Percentiles rank a stretch among this genome's conserved stretches.
These are phyloP conservation scores for Plantago major DNA, from an alignment of 257 asterid genomes.

Conservation along the genomic window DNA sequence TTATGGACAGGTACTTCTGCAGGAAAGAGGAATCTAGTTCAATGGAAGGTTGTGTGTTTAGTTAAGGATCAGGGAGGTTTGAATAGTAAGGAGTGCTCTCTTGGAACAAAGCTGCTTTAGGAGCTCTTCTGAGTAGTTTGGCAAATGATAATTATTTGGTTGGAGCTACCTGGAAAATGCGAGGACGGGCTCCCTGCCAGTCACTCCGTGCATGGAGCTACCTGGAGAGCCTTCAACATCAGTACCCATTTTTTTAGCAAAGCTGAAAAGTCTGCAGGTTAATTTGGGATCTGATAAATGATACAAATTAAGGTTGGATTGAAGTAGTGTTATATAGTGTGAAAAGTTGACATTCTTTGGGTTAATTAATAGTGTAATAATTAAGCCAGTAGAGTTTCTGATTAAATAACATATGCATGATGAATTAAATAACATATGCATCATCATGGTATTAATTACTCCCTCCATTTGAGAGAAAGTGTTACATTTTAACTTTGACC, in stretches of 20 bases:
- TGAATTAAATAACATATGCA: background rate
- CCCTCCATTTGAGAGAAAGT: no score
- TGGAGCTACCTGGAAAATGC: no score
- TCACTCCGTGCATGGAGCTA: constrained; percentile 48
- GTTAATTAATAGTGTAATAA: background rate
- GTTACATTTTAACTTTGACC: no score
- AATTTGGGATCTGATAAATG: background rate
- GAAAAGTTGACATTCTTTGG: constrained; percentile 4
- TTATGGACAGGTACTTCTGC: no score
- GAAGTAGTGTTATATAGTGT: background rate
- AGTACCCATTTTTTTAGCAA: constrained; percentile 3
- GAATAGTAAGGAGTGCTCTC: no score
- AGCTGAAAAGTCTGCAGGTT: no score
- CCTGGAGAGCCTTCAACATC: constrained; percentile 37
- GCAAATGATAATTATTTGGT: no score
- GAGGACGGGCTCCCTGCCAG: constrained; percentile 37
- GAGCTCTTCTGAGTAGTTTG: no score
- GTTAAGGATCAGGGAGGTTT: no score
- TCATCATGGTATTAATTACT: background rate
- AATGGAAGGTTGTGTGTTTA: no score
- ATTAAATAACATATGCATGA: background rate
- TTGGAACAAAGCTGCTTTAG: no score
- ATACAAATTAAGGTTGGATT: background rate
- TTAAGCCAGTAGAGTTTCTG: background rate
- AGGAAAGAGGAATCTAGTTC: no score